phyloP scores from a whole-genome alignment of 1,139 yeast genomes.

The Nadsonia commutata region DNA sequence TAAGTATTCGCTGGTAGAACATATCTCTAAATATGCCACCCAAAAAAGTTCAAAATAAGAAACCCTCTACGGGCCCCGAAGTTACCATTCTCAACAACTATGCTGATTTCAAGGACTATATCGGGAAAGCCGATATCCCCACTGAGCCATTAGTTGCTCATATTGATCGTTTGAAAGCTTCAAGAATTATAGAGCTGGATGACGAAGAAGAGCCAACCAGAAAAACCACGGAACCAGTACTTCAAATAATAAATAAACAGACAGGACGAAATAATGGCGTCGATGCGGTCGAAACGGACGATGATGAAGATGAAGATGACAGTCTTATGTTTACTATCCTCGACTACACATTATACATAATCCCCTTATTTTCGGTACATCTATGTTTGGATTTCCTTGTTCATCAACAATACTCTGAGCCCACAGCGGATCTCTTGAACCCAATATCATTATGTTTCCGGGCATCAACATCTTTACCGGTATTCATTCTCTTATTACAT shows the following conservation, averaged over 20 bases:
- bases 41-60: conserved; percentile 2
- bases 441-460: conserved; percentile 6
- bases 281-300: conserved; percentile 5
- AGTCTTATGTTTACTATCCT: conserved; percentile 16
- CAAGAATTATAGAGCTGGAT: conserved; percentile 2
- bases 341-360: conserved; percentile 19
- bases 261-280: conserved; percentile 1
- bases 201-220: not conserved
- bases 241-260: not conserved
- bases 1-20: too few relatives aligned
- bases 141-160: conserved; percentile 17
- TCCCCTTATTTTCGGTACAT: conserved; percentile 22
- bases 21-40: not conserved
- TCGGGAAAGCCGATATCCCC: conserved; percentile 15
- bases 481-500: conserved; percentile 13
- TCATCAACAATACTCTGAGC: conserved; percentile 18
- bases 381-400: conserved; percentile 22
- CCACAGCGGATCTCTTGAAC: conserved; percentile 4
- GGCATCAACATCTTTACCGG: conserved; percentile 17
- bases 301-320: conserved; percentile 15
- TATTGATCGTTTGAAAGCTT: conserved; percentile 14
- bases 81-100: conserved; percentile 12
- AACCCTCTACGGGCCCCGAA: conserved; percentile 8
- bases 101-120: conserved; percentile 12
- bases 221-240: not conserved